Conservation (phyloP, 805 yeast genomes). For the Candida khao-thaluensis region DNA sequence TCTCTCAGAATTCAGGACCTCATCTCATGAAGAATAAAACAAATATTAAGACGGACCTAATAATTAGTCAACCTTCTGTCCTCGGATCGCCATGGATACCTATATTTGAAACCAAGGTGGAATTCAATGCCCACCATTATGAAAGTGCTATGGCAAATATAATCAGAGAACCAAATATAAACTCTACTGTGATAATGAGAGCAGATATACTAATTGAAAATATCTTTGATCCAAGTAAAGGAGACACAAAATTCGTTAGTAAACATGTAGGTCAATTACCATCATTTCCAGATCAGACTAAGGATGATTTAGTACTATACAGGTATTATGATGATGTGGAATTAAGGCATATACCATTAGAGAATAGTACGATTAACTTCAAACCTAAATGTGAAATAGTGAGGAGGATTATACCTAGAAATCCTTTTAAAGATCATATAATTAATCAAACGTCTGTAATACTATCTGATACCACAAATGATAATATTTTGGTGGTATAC, state of each 20-base stretch:
- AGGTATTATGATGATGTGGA: slow-evolving; percentile 34
- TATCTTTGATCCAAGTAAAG: slow-evolving; percentile 36
- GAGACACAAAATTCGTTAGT: slow-evolving; percentile 29
- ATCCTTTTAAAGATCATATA: slow-evolving; percentile 79
- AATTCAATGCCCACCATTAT: slow-evolving; percentile 56
- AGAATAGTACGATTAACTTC: slow-evolving; percentile 20
- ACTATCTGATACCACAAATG: slow-evolving; percentile 25
- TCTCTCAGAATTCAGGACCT: too few species aligned
- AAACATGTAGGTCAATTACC: slow-evolving; percentile 29
- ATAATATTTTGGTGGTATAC: slow-evolving; percentile 62
- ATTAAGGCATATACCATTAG: slow-evolving; percentile 30
- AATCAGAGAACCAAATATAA: slow-evolving; percentile 81
- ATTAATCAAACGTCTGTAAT: slow-evolving; percentile 81
- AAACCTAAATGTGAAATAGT: slow-evolving; percentile 53
- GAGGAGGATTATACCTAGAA: slow-evolving; percentile 88
- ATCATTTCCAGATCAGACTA: slow-evolving; percentile 29
- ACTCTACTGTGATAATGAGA: slow-evolving; percentile 85
- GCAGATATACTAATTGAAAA: slow-evolving; percentile 73
- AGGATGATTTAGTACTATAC: slow-evolving; percentile 23
- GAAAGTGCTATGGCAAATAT: slow-evolving; percentile 76
- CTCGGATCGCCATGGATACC: slow-evolving; percentile 67
- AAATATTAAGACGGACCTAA: slow-evolving; percentile 10
- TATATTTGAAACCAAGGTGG: slow-evolving; percentile 48
- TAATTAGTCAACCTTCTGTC: slow-evolving; percentile 31
- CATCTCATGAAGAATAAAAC: slow-evolving; percentile 9